A percentile compares a stretch with the other conserved stretches of the same genome.
Conservation (phyloP, 176 grass and related monocot genomes). For the Microstegium vimineum region DNA sequence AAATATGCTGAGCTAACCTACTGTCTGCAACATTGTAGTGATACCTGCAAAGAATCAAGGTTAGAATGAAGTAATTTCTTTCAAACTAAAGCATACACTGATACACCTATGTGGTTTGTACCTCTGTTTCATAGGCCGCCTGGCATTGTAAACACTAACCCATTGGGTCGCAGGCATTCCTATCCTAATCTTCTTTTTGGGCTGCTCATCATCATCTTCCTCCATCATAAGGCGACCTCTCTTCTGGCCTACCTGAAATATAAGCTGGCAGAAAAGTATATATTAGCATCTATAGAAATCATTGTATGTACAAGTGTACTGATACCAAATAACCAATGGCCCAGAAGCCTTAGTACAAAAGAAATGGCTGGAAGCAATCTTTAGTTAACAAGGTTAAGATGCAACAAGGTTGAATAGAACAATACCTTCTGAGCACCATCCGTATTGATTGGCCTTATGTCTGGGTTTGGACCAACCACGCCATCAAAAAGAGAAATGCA, state of each 20-base stretch:
- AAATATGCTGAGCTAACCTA: conserved; percentile 72
- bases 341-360: background rate
- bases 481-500: conserved; percentile 98
- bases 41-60: conserved; percentile 54
- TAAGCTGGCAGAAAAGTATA: conserved; percentile 50
- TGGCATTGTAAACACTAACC: conserved; percentile 91
- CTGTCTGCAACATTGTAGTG: conserved; percentile 91
- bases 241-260: conserved; percentile 90
- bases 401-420: conserved; percentile 8
- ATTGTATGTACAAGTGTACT: background rate
- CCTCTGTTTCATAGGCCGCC: conserved; percentile 96
- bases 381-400: conserved; percentile 24
- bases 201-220: conserved; percentile 85
- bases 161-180: conserved; percentile 93
- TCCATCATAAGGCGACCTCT: conserved; percentile 85
- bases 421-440: conserved; percentile 97
- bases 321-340: background rate
- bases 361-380: background rate
- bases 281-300: background rate
- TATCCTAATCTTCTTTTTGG: conserved; percentile 92
- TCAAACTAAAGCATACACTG: conserved; percentile 10
- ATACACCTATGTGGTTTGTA: conserved; percentile 6
- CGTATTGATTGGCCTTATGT: conserved; percentile 89
- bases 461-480: conserved; percentile 87
- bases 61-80: conserved; percentile 20